These are phyloP conservation scores for Anthracocystis walkeri DNA, from an alignment of 1,284 basidiomycete genomes.

Conservation along the genomic window DNA sequence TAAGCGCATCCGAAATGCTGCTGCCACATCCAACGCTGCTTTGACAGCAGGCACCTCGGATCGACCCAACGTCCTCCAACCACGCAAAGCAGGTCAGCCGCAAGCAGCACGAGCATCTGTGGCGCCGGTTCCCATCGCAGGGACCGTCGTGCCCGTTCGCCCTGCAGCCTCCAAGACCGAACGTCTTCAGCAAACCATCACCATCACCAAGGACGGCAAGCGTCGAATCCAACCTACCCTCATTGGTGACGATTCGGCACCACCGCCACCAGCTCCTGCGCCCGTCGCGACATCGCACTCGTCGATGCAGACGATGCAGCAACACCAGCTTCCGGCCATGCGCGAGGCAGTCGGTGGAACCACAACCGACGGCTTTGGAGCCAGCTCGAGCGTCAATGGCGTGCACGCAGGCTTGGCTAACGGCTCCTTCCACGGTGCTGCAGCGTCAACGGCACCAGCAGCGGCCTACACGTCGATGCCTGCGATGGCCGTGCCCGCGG, in stretches of 20 bases:
- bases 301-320: slow-evolving; percentile 14
- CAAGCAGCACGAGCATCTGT: slow-evolving; percentile 30
- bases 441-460: neutral
- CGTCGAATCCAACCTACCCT: slow-evolving; percentile 77
- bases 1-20: slow-evolving; percentile 29
- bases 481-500: slow-evolving; percentile 11
- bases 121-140: slow-evolving; percentile 31
- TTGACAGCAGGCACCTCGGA: slow-evolving; percentile 20
- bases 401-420: slow-evolving; percentile 23
- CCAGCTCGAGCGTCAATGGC: slow-evolving; percentile 21
- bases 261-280: slow-evolving; percentile 13
- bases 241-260: slow-evolving; percentile 63
- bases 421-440: slow-evolving; percentile 10
- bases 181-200: slow-evolving; percentile 68
- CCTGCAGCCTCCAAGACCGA: slow-evolving; percentile 31
- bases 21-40: slow-evolving; percentile 2
- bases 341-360: slow-evolving; percentile 42
- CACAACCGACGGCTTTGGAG: slow-evolving; percentile 38
- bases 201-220: slow-evolving; percentile 73
- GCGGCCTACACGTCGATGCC: slow-evolving; percentile 8
- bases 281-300: slow-evolving; percentile 10
- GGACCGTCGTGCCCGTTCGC: slow-evolving; percentile 22
- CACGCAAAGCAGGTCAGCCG: slow-evolving; percentile 57
- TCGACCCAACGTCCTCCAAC: slow-evolving; percentile 62
- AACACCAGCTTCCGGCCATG: slow-evolving; percentile 40